These are phyloP conservation scores for Beauveria pseudobassiana DNA, from an alignment of 2,329 filamentous ascomycete species.

Conservation along the genomic window DNA sequence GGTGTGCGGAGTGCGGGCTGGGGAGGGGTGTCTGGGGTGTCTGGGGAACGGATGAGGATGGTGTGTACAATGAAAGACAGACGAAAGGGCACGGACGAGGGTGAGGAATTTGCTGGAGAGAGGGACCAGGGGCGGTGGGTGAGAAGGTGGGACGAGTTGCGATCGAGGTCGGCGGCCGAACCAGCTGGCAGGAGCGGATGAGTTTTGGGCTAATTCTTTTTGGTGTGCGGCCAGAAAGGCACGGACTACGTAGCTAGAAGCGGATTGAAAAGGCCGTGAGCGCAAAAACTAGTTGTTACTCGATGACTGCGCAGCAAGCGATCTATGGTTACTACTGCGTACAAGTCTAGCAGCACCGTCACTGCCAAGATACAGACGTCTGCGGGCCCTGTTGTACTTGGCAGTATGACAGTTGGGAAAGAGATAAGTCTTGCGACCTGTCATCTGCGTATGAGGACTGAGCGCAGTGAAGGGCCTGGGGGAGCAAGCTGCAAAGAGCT, in stretches of 20 bases:
- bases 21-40: slow-evolving; percentile 2
- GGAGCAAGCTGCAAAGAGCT: not conserved
- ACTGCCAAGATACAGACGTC: not conserved
- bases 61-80: not conserved
- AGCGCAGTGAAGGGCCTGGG: not conserved
- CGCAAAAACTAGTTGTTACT: no score
- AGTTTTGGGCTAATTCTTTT: not conserved
- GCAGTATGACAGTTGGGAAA: not conserved
- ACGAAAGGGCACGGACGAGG: slow-evolving; percentile 4
- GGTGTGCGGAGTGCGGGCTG: not conserved
- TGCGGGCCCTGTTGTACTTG: not conserved
- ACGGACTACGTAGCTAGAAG: not conserved
- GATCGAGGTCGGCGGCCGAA: slow-evolving; percentile 6
- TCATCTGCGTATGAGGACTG: slow-evolving; percentile 10
- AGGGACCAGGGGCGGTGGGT: not conserved
- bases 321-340: no score
- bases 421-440: slow-evolving; percentile 7
- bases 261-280: not conserved
- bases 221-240: not conserved
- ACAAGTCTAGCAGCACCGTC: not conserved
- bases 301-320: not conserved
- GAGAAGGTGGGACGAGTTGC: slow-evolving; percentile 6
- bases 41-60: not conserved
- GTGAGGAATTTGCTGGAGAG: not conserved
- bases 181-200: not conserved